Conservation (phyloP, 306 rosid species). For the Cicer arietinum region DNA sequence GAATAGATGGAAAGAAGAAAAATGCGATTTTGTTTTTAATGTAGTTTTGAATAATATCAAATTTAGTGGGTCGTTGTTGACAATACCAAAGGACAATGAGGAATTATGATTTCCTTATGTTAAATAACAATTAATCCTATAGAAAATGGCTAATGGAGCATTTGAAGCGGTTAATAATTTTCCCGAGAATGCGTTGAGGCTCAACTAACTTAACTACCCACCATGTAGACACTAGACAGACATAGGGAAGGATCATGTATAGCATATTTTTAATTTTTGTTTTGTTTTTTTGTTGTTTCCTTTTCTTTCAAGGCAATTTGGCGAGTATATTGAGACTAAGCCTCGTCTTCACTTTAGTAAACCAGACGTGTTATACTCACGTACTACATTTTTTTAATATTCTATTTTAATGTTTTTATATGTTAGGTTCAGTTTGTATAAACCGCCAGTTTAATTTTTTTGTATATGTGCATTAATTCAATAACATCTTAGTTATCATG, state of each 20-base stretch:
- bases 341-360: conserved; percentile 9
- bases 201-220: conserved; percentile 52
- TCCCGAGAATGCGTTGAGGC: conserved; percentile 40
- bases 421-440: too few relatives aligned
- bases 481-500: too few relatives aligned
- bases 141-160: conserved; percentile 11
- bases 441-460: too few relatives aligned
- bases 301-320: conserved; percentile 4
- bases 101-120: background rate
- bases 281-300: background rate
- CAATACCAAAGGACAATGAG: background rate
- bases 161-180: conserved; percentile 26
- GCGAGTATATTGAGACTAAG: conserved; percentile 8
- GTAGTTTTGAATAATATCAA: conserved; percentile 1
- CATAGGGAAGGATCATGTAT: conserved; percentile 4
- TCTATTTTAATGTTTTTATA: background rate
- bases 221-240: conserved; percentile 47
- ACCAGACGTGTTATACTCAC: background rate
- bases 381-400: background rate
- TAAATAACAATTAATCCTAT: background rate
- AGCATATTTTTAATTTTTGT: background rate
- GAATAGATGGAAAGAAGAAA: background rate
- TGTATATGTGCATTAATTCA: too few relatives aligned
- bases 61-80: background rate
- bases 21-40: conserved; percentile 7